Evolutionary conservation across 2,329 filamentous ascomycete genomes (phyloP), one percentile per base, ranked within the genome.

Genomic region (Cladosporium sp.): DNA sequence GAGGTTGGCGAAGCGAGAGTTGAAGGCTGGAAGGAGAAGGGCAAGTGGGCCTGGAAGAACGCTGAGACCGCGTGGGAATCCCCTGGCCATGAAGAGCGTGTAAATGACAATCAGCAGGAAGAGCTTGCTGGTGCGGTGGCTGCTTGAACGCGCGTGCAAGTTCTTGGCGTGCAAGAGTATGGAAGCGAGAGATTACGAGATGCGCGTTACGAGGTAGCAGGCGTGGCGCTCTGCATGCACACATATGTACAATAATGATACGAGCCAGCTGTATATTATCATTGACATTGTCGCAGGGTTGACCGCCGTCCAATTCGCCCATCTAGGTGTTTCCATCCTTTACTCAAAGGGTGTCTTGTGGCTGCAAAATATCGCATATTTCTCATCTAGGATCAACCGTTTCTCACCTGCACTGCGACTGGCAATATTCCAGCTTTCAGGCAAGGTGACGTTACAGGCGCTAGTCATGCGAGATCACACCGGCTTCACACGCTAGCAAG

Each of bases 1-100:
- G 75, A 78, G 32, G 34, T 67, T 6, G 66, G 67, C 1, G 65
- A 72, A 3, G 65, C 66, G 18, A 61, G 52, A 11, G 60, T 75
- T n/a, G 74, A 75, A 18, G 74, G 71, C 5, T 76, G 71, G 68
- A 67, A 67, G 14, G 64, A 68, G 65, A 75, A 74, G 68, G 70
- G 70, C 2, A 64, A 64, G 36, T 72, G 64, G 68, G 67, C 71
- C 24, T 66, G 70, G 67, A 66, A 54, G 3, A 60, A 59, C 28
- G 61, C 41, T n/a, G 64, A 65, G 55, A 21, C 52, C 18, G 64
- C 58, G 34, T 65, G 64, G 64, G 55, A 57, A 26, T 15, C 21
- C 18, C 32, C 14, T 32, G 36, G 1, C 8, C 30, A 28, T 15
- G 30, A 26, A 12, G 55, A 58, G 34, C 7, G 32, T 41, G 55